Conservation (phyloP, 352 stramenopile species). For the Phytophthora constricta region DNA sequence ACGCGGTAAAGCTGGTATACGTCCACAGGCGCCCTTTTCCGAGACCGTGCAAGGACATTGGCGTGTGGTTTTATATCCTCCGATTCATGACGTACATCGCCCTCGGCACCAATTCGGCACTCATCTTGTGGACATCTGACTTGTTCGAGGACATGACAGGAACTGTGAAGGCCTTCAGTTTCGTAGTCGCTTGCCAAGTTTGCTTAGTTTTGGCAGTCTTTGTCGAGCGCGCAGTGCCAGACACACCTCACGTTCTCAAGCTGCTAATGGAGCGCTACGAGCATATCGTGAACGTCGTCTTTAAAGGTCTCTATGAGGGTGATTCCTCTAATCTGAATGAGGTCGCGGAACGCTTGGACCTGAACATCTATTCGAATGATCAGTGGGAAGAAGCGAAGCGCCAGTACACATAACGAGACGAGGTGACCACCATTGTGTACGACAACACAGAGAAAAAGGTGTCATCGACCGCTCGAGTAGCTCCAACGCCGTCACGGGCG, state of each 20-base stretch:
- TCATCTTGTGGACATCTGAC: conserved; percentile 86
- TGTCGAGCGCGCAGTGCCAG: conserved; percentile 65
- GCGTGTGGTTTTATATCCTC: conserved; percentile 92
- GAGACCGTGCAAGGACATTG: conserved; percentile 86
- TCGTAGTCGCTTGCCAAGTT: conserved; percentile 76
- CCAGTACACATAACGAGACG: conserved; percentile 33
- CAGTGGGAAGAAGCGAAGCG: conserved; percentile 60
- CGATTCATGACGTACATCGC: conserved; percentile 84
- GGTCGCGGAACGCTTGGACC: conserved; percentile 71
- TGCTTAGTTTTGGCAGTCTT: conserved; percentile 68
- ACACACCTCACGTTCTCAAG: conserved; percentile 64
- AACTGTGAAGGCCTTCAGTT: conserved; percentile 65
- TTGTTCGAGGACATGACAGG: conserved; percentile 57
- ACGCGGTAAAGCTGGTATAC: conserved; percentile 87
- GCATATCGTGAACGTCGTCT: conserved; percentile 81
- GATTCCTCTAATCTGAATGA: conserved; percentile 76
- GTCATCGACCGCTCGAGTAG: too few species aligned
- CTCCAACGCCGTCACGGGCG: too few species aligned
- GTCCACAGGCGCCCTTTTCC: conserved; percentile 83
- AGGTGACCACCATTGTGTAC: too few species aligned
- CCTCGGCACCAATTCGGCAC: conserved; percentile 76
- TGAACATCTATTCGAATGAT: conserved; percentile 78
- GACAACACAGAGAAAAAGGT: too few species aligned
- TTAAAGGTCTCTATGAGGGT: conserved; percentile 72
- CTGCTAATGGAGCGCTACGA: conserved; percentile 67